Evolutionary conservation across 2,329 filamentous ascomycete species (phyloP), one percentile per base, ranked within the genome.

Genomic region (Penicillium sp.): DNA sequence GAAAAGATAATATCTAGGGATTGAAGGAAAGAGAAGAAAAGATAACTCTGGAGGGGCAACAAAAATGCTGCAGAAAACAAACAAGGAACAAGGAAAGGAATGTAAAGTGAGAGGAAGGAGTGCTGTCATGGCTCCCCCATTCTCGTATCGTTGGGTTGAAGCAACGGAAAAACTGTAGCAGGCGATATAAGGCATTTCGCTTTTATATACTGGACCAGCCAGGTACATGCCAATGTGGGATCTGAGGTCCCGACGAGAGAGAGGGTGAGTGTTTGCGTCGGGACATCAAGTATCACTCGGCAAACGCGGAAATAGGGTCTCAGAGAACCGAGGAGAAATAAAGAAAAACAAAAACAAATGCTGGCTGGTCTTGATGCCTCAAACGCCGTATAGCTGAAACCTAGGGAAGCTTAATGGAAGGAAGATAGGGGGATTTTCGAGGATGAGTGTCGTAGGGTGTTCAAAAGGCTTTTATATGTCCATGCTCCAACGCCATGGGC

Each of bases 401-500:
- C 50, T 19, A 12, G 22, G 28, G 41, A 43, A 45, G 47, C n/a
- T 35, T 35, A 16, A 25, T 33, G 43, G 50, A 42, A 50, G 43
- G 28, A 22, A 47, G 22, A 28, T 11, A 40, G 10, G 37, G 10
- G 17, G 17, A n/a, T 22, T 44, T 44, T 41, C 26, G 26, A 35
- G 37, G 81, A 80, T 40, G 81, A 80, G 77, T 78, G 75, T 69
- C 80, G 25, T 42, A 22, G 28, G 14, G 30, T 33, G 19, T 45
- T 25, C 4, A 14, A 35, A 17, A 57, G 33, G 48, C 19, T 17
- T 31, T 69, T 66, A 77, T 37, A 77, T 71, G 56, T 77, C 73
- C 73, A 77, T 76, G 59, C 74, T 77, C 74, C 74, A 77, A 57
- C 74, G 69, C 67, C 69, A 76, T 12, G 73, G 73, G 31, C 71